Evolutionary conservation across 1,284 basidiomycete species (phyloP), one percentile per base, ranked within the genome.

Genomic region (Grifola frondosa): DNA sequence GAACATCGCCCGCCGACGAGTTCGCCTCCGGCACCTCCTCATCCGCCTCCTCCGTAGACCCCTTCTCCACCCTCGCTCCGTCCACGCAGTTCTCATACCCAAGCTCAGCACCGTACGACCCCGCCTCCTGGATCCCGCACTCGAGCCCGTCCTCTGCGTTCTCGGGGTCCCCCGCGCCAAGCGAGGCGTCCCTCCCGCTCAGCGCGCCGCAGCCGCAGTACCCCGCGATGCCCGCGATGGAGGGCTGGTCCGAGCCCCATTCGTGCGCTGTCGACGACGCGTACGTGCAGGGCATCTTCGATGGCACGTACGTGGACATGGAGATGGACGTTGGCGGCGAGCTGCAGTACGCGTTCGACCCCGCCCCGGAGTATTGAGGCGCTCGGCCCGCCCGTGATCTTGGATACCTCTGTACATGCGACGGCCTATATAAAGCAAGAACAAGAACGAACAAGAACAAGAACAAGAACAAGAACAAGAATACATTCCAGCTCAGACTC

Each of bases 101-200:
- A 38, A 37, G 12, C 24, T 36, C 2, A 22, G 30, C 22, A 29
- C 24, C 20, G 24, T 48, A 40, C 39, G 40, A 44, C 21, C 40
- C 48, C 43, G 39, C 43, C 40, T 33, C 8, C 40, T 51, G 56
- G 13, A 13, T 48, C 42, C 48, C 60, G n/a, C 54, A 61, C 17
- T 67, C 69, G 4, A 53, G 65, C 2, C 63, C 73, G 2, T 67
- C 71, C 5, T 71, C 74, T 11, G 58, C 66, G 8, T 73, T 75
- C 56, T 71, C 71, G 0, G 68, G 69, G 9, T 77, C 75, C 1
- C 75, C 75, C 0, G 62, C 67, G 0, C 66, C 47, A 2, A 73
- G 72, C 1, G 69, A 71, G 16, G 56, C 59, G 19, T 56, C 65
- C n/a, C 52, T 75, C 0, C 50, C 50, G 1, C 10, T 33, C 13